Percentiles rank a stretch among this genome's conserved stretches.
Evolutionary conservation across 2,329 filamentous ascomycete genomes (phyloP).

Genomic region (Penicillium verrucosum): DNA sequence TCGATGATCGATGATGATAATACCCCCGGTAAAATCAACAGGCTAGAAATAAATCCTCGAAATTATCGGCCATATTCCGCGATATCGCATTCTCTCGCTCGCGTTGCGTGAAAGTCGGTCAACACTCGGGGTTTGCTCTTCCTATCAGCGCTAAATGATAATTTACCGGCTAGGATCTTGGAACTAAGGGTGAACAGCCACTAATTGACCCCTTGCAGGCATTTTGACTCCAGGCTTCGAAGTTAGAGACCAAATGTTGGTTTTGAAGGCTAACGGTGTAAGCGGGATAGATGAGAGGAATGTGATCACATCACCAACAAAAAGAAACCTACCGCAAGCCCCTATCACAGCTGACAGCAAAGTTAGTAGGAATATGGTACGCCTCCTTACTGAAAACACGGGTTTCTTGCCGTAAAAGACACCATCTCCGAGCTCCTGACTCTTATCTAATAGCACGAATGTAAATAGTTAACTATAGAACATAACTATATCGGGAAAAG

Average conservation of each 20-base stretch:
- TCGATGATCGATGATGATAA: neutral
- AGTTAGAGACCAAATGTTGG: neutral
- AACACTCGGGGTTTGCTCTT: constrained; percentile 9
- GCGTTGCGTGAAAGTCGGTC: constrained; percentile 19
- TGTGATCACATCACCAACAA: neutral
- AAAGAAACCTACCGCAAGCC: neutral
- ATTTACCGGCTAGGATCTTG: constrained; percentile 5
- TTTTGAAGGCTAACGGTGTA: neutral
- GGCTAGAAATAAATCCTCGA: neutral
- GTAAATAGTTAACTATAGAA: neutral
- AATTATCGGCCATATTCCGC: neutral
- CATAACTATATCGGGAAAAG: neutral
- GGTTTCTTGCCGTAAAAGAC: constrained; percentile 8
- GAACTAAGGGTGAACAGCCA: constrained; percentile 11
- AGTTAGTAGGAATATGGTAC: neutral
- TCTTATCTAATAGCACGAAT: neutral
- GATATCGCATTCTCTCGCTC: neutral
- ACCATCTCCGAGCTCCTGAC: constrained; percentile 4
- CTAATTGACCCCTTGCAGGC: constrained; percentile 4
- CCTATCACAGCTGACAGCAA: neutral
- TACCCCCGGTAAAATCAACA: neutral
- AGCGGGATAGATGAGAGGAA: neutral
- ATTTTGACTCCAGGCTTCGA: constrained; percentile 4
- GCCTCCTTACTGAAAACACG: constrained; percentile 11
- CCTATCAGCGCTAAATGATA: constrained; percentile 9